Base-by-base conservation (phyloP, 2,329 filamentous ascomycete genomes). In the Cladosporium sp. region DNA sequence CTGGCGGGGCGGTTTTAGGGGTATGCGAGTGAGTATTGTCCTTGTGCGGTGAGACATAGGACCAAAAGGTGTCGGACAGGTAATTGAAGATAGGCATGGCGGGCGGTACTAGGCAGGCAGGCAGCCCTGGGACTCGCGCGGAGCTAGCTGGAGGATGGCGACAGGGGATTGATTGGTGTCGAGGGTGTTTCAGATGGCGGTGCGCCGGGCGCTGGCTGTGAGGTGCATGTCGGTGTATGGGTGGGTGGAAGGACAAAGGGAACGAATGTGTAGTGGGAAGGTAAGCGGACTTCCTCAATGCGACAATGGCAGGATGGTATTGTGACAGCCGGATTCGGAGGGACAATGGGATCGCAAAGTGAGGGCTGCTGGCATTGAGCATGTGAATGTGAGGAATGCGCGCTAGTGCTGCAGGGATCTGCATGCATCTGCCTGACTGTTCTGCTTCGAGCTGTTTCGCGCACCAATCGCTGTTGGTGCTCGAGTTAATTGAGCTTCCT, bases 11-110 rank as follows among this genome's bases (percentile, higher is more conserved):
- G 14, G 66, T 68, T n/a, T 66, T 55, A 3, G 67, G 68, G 7
- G 60, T 59, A 32, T 68, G 68, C 24, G 69, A 69, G 28, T 78
- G 61, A 26, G 61, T 72, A 55, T 75, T 71, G 10, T 77, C 77
- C 71, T 81, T 81, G 57, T 74, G 73, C 12, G 80, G 80, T 61
- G 79, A 80, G 59, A 82, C 73, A 66, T 78, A 80, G 65, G 74
- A 74, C 79, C 79, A 81, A 65, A 82, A 72, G 58, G 72, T 73
- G 59, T 77, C 74, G 10, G 78, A 75, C 7, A 81, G 69, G 51
- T 73, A 72, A 57, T 74, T 70, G 58, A 68, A 66, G 30, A 64
- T 15, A 8, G 61, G 61, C 67, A 63, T 38, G 30, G 24, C 36
- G 4, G 44, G 44, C 34, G 34, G 63, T 15, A 36, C 34, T 36